Percentiles rank a stretch among this genome's conserved stretches.
phyloP scores from a whole-genome alignment of 306 rosid genomes.

The Rosa rugosa region DNA sequence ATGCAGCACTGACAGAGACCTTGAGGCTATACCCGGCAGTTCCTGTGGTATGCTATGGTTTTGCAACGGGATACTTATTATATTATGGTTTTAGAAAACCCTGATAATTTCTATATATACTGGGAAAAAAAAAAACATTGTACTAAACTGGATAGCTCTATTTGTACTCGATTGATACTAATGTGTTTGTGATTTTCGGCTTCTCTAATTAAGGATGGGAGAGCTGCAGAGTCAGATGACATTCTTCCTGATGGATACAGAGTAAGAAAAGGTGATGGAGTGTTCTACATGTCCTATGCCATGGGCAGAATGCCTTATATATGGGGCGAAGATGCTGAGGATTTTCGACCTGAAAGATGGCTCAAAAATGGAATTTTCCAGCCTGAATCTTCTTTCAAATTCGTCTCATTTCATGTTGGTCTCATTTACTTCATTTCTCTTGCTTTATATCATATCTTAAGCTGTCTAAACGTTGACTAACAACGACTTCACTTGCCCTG shows the following conservation, averaged over 20 bases:
- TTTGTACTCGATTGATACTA: not conserved
- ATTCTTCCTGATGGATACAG: conserved; percentile 71
- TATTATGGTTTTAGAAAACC: not conserved
- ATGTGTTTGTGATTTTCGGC: not conserved
- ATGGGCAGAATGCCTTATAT: conserved; percentile 77
- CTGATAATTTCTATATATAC: not conserved
- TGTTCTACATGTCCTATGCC: conserved; percentile 56
- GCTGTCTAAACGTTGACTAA: not conserved
- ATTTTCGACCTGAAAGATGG: conserved; percentile 77
- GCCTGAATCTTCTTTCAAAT: conserved; percentile 74
- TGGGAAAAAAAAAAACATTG: no score
- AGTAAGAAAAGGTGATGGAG: conserved; percentile 62
- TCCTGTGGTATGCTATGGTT: conserved; percentile 38
- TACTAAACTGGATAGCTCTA: no score
- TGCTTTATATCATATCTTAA: not conserved
- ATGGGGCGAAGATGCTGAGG: conserved; percentile 72
- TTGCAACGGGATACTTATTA: not conserved
- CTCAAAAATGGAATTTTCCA: conserved; percentile 53
- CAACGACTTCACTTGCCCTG: not conserved
- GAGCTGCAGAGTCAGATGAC: conserved; percentile 49
- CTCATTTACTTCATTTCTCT: not conserved
- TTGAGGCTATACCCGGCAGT: conserved; percentile 77
- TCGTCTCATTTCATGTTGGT: conserved; percentile 77
- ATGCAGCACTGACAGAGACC: conserved; percentile 77
- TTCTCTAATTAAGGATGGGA: conserved; percentile 49